Evolutionary conservation across 768 basidiomycete genomes (phyloP).

Genomic region (Strobilomyces dryophilus): DNA sequence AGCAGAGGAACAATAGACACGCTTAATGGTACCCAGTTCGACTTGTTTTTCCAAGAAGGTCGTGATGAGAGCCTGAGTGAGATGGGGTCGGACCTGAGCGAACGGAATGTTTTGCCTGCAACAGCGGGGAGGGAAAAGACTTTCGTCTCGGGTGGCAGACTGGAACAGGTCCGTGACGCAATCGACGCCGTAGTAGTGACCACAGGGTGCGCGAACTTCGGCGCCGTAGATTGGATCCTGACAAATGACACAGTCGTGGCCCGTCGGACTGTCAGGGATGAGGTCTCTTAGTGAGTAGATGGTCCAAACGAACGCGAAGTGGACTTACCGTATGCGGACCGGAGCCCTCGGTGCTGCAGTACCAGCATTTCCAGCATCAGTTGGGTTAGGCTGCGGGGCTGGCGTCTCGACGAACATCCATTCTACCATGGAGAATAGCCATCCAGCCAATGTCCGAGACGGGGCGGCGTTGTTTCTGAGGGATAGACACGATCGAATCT

Average conservation of each 20-base stretch:
- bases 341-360: not conserved
- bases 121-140: constrained; percentile 39
- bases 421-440: constrained; percentile 16
- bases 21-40: not conserved
- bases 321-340: constrained; percentile 13
- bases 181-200: constrained; percentile 32
- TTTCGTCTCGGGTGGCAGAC: constrained; percentile 34
- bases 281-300: not conserved
- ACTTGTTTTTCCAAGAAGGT: not conserved
- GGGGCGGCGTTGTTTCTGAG: not conserved
- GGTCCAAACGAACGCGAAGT: not conserved
- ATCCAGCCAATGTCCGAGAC: constrained; percentile 16
- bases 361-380: not conserved
- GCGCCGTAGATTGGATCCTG: constrained; percentile 29
- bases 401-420: not conserved
- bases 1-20: not conserved
- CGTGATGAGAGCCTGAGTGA: not conserved
- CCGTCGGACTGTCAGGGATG: constrained; percentile 10
- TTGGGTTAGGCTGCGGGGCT: not conserved
- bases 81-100: constrained; percentile 13
- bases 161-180: constrained; percentile 35
- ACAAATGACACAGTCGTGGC: constrained; percentile 34
- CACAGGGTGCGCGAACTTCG: constrained; percentile 31
- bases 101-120: constrained; percentile 32
- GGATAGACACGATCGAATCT: not conserved